A percentile compares a stretch with the other conserved stretches of the same genome.
Evolutionary conservation across 768 basidiomycete genomes (phyloP).

Genomic region (Goffeauzyma gilvescens): DNA sequence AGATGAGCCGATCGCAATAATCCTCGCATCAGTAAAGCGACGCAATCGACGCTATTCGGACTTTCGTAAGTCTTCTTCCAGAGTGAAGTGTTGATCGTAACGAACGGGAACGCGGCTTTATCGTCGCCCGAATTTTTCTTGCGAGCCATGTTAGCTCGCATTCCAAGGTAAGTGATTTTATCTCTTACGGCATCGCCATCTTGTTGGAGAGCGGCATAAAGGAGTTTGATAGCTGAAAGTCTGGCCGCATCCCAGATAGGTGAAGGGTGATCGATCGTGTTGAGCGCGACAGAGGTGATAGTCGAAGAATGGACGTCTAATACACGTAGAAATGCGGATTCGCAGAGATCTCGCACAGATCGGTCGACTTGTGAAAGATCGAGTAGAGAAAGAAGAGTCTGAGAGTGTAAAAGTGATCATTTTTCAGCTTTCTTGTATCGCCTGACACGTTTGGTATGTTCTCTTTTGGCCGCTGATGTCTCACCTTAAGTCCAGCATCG

Average conservation of each 20-base stretch:
- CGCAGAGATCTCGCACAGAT: background rate
- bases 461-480: conserved; percentile 14
- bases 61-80: conserved; percentile 53
- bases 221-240: conserved; percentile 34
- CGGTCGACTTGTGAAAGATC: background rate
- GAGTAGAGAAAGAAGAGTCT: background rate
- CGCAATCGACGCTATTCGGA: conserved; percentile 45
- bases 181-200: conserved; percentile 28
- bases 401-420: background rate
- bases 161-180: conserved; percentile 18
- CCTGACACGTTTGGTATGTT: background rate
- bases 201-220: conserved; percentile 23
- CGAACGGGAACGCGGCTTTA: conserved; percentile 6
- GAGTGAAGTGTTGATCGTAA: conserved; percentile 39
- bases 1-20: conserved; percentile 48
- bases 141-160: conserved; percentile 18
- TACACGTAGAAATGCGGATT: conserved; percentile 11
- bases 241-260: conserved; percentile 37
- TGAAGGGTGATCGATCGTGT: conserved; percentile 30
- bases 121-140: conserved; percentile 7
- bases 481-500: conserved; percentile 45
- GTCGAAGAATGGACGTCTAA: conserved; percentile 41
- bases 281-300: conserved; percentile 39
- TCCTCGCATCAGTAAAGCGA: conserved; percentile 43
- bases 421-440: background rate